Base-by-base conservation (phyloP, 1,139 yeast species). In the Debaryomycetaceae sp. region DNA sequence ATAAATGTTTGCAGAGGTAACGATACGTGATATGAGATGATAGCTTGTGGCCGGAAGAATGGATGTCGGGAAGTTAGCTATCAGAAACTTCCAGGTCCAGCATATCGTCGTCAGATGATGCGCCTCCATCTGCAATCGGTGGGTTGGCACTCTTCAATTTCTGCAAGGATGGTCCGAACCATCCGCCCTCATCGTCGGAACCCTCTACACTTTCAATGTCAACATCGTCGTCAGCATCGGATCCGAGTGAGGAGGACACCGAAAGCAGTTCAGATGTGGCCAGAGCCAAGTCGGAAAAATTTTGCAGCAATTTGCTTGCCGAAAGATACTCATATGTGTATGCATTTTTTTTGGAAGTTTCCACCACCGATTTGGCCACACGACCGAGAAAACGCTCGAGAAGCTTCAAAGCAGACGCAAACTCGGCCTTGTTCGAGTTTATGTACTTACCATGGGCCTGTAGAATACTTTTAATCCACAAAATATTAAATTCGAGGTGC, bases 391-490 rank as follows among this genome's bases (percentile, higher is more conserved):
- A 89, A 55, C 95, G 74, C 50, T 83, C 94, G 8, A 88, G 65
- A 5, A 86, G 75, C 53, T 94, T 79, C 52, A 89, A 62, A 0
- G 87, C 74, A 41, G 83, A 76, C 5, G 81, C 73, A 53, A 83
- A 87, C 43, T 81, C 77, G 48, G 78, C 82, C 55, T 80, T 82
- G 53, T 84, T 75, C 7, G 63, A 61, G 40, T 78, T 73, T 42
- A 94, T 84, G 58, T 78, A 84, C 43, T 76, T 73, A 8, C 99
- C 98, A 58, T 91, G 98, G 16, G 75, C 63, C 3, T 83, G 71
- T 33, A 92, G 63, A 6, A 89, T 54, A 16, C 74, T 69, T 50
- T 81, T 80, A 34, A 91, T 73, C 98, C 98, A 92, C 11, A 85
- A 52, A 48, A 92, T 63, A 51, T 83, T 81, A 65, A 81, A 89